A percentile compares a stretch with the other conserved stretches of the same genome.
phyloP scores from a whole-genome alignment of 2,329 filamentous ascomycete genomes.

The Aspergillus sp. region DNA sequence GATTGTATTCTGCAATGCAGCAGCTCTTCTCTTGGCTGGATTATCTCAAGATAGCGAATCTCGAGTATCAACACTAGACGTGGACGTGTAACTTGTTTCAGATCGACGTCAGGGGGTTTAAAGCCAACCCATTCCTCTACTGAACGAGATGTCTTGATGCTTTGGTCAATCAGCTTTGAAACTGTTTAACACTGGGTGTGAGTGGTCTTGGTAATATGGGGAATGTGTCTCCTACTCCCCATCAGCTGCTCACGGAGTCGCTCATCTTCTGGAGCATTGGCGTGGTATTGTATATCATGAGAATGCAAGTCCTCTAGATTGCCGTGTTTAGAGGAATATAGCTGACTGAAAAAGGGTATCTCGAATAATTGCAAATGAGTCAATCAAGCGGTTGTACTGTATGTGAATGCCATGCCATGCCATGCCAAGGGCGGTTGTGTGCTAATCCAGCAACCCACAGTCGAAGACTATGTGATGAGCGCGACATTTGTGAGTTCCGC shows the following conservation, averaged over 20 bases:
- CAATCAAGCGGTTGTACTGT: slow-evolving; percentile 29
- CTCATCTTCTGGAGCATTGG: slow-evolving; percentile 29
- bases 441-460: slow-evolving; percentile 12
- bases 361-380: slow-evolving; percentile 29
- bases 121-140: not conserved
- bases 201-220: slow-evolving; percentile 19
- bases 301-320: not conserved
- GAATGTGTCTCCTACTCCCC: slow-evolving; percentile 10
- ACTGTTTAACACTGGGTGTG: not conserved
- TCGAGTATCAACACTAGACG: not conserved
- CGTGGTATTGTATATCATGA: not conserved
- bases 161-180: no score
- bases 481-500: slow-evolving; percentile 33
- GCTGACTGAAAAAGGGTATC: slow-evolving; percentile 19
- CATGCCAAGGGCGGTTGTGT: not conserved
- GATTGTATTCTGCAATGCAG: not conserved
- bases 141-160: not conserved
- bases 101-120: not conserved
- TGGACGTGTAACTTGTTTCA: not conserved
- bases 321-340: not conserved
- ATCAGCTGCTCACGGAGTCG: slow-evolving; percentile 21
- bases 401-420: slow-evolving; percentile 7
- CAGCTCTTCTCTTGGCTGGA: not conserved
- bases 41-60: not conserved
- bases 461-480: slow-evolving; percentile 41